Percentiles rank a stretch among this genome's conserved stretches.
phyloP scores from a whole-genome alignment of 352 stramenopile species.

The Phytophthora pluvialis region DNA sequence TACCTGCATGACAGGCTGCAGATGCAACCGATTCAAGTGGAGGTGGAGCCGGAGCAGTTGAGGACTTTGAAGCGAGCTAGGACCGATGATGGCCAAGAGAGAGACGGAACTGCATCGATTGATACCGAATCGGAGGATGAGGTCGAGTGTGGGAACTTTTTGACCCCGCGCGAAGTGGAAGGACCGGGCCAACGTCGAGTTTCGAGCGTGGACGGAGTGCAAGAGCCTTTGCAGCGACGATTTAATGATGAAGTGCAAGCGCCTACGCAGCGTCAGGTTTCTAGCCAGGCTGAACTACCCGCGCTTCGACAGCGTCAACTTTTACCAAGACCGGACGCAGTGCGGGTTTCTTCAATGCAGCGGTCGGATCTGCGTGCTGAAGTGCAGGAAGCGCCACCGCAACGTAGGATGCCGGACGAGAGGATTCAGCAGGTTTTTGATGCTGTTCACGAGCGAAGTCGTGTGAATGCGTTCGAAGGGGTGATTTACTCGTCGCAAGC shows the following conservation, averaged over 20 bases:
- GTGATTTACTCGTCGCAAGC: slow-evolving; percentile 29
- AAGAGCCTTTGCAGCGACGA: neutral
- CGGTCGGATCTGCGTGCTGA: neutral
- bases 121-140: slow-evolving; percentile 1
- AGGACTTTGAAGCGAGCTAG: slow-evolving; percentile 11
- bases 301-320: neutral
- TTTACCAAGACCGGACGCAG: slow-evolving; percentile 4
- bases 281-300: neutral
- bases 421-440: slow-evolving; percentile 8
- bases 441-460: neutral
- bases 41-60: neutral
- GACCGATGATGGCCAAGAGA: neutral
- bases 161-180: slow-evolving; percentile 4
- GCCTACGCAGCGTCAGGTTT: slow-evolving; percentile 1
- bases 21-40: slow-evolving; percentile 13
- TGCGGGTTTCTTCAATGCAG: neutral
- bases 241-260: neutral
- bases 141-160: slow-evolving; percentile 9
- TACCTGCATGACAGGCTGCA: slow-evolving; percentile 23
- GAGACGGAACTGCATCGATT: neutral
- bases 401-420: neutral
- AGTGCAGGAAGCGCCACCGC: slow-evolving; percentile 1
- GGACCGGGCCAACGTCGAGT: neutral
- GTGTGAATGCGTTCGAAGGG: slow-evolving; percentile 13
- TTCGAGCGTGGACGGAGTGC: neutral